A percentile compares a stretch with the other conserved stretches of the same genome.
Evolutionary conservation across 2,329 filamentous ascomycete genomes (phyloP).

Genomic region (Diaporthe humulicola): DNA sequence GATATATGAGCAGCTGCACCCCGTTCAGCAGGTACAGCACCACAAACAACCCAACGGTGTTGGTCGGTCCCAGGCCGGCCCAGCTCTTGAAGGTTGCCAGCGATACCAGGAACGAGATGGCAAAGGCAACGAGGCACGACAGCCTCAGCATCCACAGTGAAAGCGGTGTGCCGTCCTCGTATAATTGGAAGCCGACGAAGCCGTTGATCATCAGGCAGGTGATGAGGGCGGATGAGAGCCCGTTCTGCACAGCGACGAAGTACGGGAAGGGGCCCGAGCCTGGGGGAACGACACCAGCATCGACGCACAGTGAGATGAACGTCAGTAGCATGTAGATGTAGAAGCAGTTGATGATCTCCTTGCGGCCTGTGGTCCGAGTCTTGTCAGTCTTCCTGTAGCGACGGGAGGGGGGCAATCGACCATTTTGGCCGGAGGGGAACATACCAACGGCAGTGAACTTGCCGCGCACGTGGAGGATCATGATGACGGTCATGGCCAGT

Average conservation of each 20-base stretch:
- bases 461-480: conserved; percentile 96
- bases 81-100: conserved; percentile 94
- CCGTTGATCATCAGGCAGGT: conserved; percentile 95
- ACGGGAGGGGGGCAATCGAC: not conserved
- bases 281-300: conserved; percentile 91
- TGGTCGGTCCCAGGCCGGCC: conserved; percentile 86
- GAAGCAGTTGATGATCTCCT: conserved; percentile 89
- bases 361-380: conserved; percentile 61
- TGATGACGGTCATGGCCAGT: conserved; percentile 92
- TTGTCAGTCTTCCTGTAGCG: conserved; percentile 19
- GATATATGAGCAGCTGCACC: conserved; percentile 86
- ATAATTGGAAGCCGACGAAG: conserved; percentile 97
- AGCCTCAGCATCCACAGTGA: conserved; percentile 93
- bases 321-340: conserved; percentile 95
- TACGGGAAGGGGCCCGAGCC: conserved; percentile 87
- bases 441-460: conserved; percentile 98
- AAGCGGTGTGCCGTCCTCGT: conserved; percentile 94
- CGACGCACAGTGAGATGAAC: conserved; percentile 88
- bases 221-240: conserved; percentile 86
- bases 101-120: conserved; percentile 87
- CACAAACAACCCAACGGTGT: conserved; percentile 90
- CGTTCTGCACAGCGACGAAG: conserved; percentile 90
- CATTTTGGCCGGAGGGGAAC: conserved; percentile 48
- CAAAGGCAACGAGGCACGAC: conserved; percentile 84
- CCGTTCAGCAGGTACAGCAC: conserved; percentile 93